These are phyloP conservation scores for Pichia sp. DNA, from an alignment of 1,139 yeast genomes.

Conservation along the genomic window DNA sequence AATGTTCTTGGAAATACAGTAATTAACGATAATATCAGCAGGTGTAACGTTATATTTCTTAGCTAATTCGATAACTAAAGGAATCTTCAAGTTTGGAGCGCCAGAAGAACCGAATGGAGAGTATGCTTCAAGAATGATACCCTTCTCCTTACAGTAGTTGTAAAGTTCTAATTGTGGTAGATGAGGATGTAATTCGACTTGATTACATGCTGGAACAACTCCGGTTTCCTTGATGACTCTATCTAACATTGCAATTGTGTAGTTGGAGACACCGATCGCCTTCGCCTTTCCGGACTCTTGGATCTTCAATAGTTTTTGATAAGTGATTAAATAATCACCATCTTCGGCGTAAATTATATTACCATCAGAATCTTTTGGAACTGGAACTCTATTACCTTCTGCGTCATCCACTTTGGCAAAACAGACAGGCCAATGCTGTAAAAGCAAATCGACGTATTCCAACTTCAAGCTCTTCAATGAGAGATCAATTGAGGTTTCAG, in stretches of 20 bases:
- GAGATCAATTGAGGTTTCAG: slow-evolving; percentile 26
- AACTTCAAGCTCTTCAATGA: slow-evolving; percentile 38
- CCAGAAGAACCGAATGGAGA: slow-evolving; percentile 65
- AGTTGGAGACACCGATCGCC: slow-evolving; percentile 65
- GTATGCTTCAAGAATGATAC: slow-evolving; percentile 61
- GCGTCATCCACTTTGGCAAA: slow-evolving; percentile 17
- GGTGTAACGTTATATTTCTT: slow-evolving; percentile 44
- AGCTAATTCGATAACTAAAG: slow-evolving; percentile 43
- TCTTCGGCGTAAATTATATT: slow-evolving; percentile 18
- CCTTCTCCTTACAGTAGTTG: slow-evolving; percentile 48
- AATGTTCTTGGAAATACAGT: slow-evolving; percentile 51
- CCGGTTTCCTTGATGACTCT: slow-evolving; percentile 45
- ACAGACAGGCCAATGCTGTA: slow-evolving; percentile 51
- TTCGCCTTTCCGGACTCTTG: slow-evolving; percentile 38
- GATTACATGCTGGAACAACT: slow-evolving; percentile 52
- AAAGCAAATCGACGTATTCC: slow-evolving; percentile 46
- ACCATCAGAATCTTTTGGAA: slow-evolving; percentile 23
- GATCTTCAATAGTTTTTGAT: slow-evolving; percentile 46
- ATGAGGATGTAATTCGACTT: slow-evolving; percentile 63
- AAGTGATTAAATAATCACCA: slow-evolving; percentile 43
- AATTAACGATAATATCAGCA: slow-evolving; percentile 50
- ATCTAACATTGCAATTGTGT: slow-evolving; percentile 45
- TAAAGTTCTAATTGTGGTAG: slow-evolving; percentile 64
- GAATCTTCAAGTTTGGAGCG: slow-evolving; percentile 52
- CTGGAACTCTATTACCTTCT: slow-evolving; percentile 16